Conservation (phyloP, 2,329 filamentous ascomycete species). For the Cryphonectria parasitica region DNA sequence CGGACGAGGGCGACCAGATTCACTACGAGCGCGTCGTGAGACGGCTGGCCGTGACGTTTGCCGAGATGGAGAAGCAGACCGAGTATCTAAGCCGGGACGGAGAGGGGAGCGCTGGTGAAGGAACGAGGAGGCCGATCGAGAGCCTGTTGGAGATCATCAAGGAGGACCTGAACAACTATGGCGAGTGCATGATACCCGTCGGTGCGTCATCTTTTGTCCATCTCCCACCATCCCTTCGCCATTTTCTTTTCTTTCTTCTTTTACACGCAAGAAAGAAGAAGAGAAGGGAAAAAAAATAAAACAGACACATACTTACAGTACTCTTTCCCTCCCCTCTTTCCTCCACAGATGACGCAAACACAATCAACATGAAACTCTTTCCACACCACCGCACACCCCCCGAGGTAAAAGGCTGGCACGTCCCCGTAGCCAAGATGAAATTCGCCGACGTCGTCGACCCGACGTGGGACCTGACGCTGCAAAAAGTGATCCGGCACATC, state of each 20-base stretch:
- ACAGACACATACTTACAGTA: constrained; percentile 27
- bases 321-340: not conserved
- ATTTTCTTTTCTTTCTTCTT: not conserved
- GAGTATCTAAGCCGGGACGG: constrained; percentile 74
- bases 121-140: constrained; percentile 71
- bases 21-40: constrained; percentile 84
- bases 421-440: constrained; percentile 77
- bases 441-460: constrained; percentile 66
- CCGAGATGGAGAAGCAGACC: constrained; percentile 89
- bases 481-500: constrained; percentile 80
- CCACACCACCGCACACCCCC: constrained; percentile 79
- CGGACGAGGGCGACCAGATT: constrained; percentile 64
- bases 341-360: constrained; percentile 80
- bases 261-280: not conserved
- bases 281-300: not conserved
- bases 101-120: constrained; percentile 43
- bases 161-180: constrained; percentile 94
- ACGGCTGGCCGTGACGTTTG: constrained; percentile 83
- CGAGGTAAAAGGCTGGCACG: constrained; percentile 83
- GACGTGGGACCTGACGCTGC: constrained; percentile 76
- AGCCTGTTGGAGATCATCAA: constrained; percentile 79
- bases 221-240: too few relatives aligned
- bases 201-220: constrained; percentile 59
- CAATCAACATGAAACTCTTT: constrained; percentile 95
- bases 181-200: constrained; percentile 97